A percentile compares a stretch with the other conserved stretches of the same genome.
These are phyloP conservation scores for Dillenia suffruticosa DNA, from an alignment of 164 flowering plant species.

Conservation along the genomic window DNA sequence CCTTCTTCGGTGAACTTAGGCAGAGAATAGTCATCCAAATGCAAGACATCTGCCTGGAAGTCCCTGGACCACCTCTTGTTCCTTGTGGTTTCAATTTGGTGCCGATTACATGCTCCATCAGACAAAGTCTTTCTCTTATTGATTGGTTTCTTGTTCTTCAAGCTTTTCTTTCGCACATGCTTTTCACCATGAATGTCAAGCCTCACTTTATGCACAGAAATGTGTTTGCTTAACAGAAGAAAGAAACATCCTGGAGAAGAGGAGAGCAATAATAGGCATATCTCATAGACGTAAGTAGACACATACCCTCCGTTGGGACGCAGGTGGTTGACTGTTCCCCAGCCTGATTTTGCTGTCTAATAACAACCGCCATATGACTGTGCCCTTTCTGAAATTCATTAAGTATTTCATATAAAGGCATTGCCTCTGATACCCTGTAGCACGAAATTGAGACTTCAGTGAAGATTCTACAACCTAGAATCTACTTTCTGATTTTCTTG, in stretches of 20 bases:
- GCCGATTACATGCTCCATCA: constrained; percentile 27
- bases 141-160: constrained; percentile 42
- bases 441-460: too few relatives aligned
- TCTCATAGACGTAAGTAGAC: not conserved
- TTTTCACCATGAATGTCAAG: constrained; percentile 66
- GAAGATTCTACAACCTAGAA: too few relatives aligned
- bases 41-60: constrained; percentile 60
- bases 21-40: constrained; percentile 61
- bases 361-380: constrained; percentile 98
- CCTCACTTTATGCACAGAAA: constrained; percentile 45
- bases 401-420: constrained; percentile 92
- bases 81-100: constrained; percentile 36
- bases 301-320: constrained; percentile 39
- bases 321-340: constrained; percentile 20
- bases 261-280: not conserved
- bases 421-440: constrained; percentile 67
- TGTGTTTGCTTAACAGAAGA: constrained; percentile 14
- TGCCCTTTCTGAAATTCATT: constrained; percentile 99
- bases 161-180: constrained; percentile 36
- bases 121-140: constrained; percentile 90
- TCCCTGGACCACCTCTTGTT: constrained; percentile 83
- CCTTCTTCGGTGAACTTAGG: constrained; percentile 68
- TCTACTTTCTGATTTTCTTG: too few relatives aligned
- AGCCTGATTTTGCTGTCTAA: constrained; percentile 35
- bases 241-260: not conserved